Evolutionary conservation across 2,329 filamentous ascomycete species (phyloP), one percentile per base, ranked within the genome.

Genomic region (Penicillium nordicum): DNA sequence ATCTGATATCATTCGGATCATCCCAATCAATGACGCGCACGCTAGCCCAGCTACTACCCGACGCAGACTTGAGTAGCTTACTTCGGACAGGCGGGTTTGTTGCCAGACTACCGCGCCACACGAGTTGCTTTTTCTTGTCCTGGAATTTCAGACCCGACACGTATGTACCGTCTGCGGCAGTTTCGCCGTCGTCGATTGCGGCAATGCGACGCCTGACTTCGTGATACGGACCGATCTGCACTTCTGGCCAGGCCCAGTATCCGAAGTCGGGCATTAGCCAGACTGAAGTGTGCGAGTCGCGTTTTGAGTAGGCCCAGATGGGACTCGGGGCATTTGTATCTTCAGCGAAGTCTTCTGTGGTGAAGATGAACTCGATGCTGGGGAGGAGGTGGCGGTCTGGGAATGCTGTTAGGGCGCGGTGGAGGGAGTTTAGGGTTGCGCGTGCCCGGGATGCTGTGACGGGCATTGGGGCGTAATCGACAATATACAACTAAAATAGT

Each of bases 201-300:
- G 66, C 67, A 34, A 77, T 76, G 14, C 70, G 72, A 6, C 64
- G 64, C 5, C 74, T 70, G 30, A 78, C 71, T 54, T 78, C 75
- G n/a, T 71, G 68, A 63, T 79, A 78, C 5, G 75, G 67, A 2
- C 78, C 75, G 23, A 77, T 74, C 55, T 74, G 72, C 18, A 78
- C 76, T 56, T 80, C 78, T 2, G 79, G 79, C 79, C 78, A 82
- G 9, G 76, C 72, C 78, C 79, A 83, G 69, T 79, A 81, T 34
- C 78, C 80, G 60, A 82, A 82, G 61, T 82, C 80, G 0, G 80
- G 80, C 67, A 82, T 81, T 21, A 82, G 67, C 80, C 80, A 82
- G 42, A 73, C 68, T 14, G 72, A 65, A 8, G 66, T 66, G 34
- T 78, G 72, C n/a, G 73, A 69, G 9, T 72, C 66, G 36, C 61